Evolutionary conservation across 495 filamentous ascomycete genomes (phyloP), one percentile per base, ranked within the genome.

Genomic region (Ascodesmis nigricans): DNA sequence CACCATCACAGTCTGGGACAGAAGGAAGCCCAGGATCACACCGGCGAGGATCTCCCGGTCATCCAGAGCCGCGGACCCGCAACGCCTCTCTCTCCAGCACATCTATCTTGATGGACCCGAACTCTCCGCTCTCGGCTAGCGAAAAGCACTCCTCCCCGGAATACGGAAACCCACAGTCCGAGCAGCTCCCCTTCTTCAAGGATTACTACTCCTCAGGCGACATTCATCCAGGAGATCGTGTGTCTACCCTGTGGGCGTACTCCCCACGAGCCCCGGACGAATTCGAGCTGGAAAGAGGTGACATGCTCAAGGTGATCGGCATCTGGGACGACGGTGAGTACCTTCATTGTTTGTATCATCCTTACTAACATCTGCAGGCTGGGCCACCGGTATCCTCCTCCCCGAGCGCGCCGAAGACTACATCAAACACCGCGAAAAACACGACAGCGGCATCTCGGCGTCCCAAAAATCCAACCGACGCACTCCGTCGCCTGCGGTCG

Each of bases 171-270:
- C 77, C 81, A 38, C 81, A 92, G 49, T 92, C 82, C 0, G 90
- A 99, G 59, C 90, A 92, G 52, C 55, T 99, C 21, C 69, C 76
- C 5, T 82, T 73, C 50, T 99, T 99, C 69, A 91, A 91, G 47
- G 87, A 99, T 49, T 99, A 99, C 54, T 99, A 99, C 55, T 93
- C 84, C 3, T 71, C 80, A 44, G 84, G 95, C 49, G 82, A 95
- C 43, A 92, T 99, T 41, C 78, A 82, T 40, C 74, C 87, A 2
- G 75, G 76, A 21, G 82, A 95, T 47, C 74, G 71, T 37, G 90
- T 99, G 18, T 66, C 87, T 7, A 78, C 78, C 4, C 66, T 99
- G 18, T 99, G 90, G 90, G 87, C 90, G 4, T 99, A 99, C 50
- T 73, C 87, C 49, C 83, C 90, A 17, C 70, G 90, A 25, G 90